Conservation (phyloP, 352 stramenopile genomes). For the Phytophthora multivora region DNA sequence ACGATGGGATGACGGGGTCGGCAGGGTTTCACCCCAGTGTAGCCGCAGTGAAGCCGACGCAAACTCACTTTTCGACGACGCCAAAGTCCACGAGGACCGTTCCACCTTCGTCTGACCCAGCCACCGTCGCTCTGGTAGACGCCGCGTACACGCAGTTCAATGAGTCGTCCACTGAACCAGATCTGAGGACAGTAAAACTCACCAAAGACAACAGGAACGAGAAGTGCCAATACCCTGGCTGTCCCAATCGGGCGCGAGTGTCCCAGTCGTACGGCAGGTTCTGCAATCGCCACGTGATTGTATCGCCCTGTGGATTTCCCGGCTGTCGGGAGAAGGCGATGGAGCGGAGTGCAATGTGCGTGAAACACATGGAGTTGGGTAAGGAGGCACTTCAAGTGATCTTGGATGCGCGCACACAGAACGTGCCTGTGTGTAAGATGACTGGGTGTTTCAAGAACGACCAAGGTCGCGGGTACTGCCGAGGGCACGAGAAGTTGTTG, state of each 20-base stretch:
- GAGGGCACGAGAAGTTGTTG: conserved; percentile 84
- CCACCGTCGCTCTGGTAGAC: conserved; percentile 19
- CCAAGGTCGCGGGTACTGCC: conserved; percentile 84
- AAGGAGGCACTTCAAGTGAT: conserved; percentile 78
- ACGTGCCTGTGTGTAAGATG: conserved; percentile 77
- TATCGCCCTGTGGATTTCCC: conserved; percentile 85
- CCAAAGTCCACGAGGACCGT: neutral
- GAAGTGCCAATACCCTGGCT: conserved; percentile 78
- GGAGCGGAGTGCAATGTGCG: conserved; percentile 67
- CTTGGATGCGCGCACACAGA: conserved; percentile 65
- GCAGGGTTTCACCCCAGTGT: conserved; percentile 1
- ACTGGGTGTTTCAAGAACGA: conserved; percentile 90
- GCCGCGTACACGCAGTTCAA: conserved; percentile 51
- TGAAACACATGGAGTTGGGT: conserved; percentile 66
- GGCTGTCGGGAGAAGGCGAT: conserved; percentile 80
- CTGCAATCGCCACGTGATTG: conserved; percentile 88
- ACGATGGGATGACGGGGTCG: conserved; percentile 15
- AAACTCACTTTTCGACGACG: neutral
- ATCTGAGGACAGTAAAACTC: conserved; percentile 63
- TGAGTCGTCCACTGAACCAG: conserved; percentile 47
- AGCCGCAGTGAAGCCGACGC: neutral
- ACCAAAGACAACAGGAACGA: conserved; percentile 57
- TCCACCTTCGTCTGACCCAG: conserved; percentile 3
- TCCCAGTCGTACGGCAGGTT: conserved; percentile 82
- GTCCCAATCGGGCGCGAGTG: conserved; percentile 78